Percentiles rank a stretch among this genome's conserved stretches.
Evolutionary conservation across 2,329 filamentous ascomycete genomes (phyloP).

Genomic region (Leptosphaerulina australis): DNA sequence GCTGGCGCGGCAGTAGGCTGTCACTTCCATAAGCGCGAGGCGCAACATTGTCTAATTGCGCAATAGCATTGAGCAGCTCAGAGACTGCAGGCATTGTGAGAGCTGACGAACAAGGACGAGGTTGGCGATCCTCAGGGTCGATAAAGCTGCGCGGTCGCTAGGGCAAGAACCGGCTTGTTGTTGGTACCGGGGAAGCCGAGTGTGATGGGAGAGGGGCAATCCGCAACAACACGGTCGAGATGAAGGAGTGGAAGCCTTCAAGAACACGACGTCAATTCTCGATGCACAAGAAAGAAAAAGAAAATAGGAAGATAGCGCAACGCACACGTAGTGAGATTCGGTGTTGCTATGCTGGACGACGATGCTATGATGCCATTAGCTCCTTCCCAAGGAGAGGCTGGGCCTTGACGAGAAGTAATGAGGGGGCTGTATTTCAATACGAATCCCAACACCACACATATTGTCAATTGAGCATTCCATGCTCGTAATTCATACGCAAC

Average conservation of each 20-base stretch:
- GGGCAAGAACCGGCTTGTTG: constrained; percentile 25
- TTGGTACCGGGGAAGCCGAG: constrained; percentile 30
- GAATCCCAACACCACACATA: constrained; percentile 20
- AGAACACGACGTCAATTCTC: constrained; percentile 7
- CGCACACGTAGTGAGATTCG: constrained; percentile 24
- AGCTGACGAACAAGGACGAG: constrained; percentile 15
- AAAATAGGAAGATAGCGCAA: constrained; percentile 14
- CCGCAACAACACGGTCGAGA: constrained; percentile 20
- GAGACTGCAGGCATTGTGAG: constrained; percentile 39
- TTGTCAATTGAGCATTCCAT: background rate
- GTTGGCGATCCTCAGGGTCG: constrained; percentile 18
- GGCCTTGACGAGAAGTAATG: constrained; percentile 29
- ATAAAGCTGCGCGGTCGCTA: constrained; percentile 20
- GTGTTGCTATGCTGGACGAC: constrained; percentile 23
- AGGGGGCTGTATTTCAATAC: constrained; percentile 28
- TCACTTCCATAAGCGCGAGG: constrained; percentile 23
- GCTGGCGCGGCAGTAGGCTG: constrained; percentile 27
- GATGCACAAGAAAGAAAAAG: constrained; percentile 7
- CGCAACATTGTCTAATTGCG: constrained; percentile 33
- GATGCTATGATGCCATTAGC: constrained; percentile 41
- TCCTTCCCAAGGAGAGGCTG: constrained; percentile 33
- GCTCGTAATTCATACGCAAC: no score
- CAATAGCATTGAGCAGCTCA: constrained; percentile 25
- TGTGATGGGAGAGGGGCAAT: constrained; percentile 26
- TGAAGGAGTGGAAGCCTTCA: constrained; percentile 3